Evolutionary conservation across 129 eudicot species (phyloP), one percentile per base, ranked within the genome.

Genomic region (Lonicera japonica): DNA sequence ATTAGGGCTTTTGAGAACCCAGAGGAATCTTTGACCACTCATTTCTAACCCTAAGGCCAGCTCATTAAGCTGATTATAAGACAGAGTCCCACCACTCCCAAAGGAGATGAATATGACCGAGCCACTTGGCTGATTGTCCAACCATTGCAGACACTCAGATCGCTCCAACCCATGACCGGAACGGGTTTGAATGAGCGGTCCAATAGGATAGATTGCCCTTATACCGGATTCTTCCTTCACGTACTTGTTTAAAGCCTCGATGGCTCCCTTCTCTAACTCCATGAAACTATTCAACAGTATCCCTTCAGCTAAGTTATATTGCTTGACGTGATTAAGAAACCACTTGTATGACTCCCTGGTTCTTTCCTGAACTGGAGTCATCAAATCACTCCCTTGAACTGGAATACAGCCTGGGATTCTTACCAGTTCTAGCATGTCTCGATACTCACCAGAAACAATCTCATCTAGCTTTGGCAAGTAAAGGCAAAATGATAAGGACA

Each of bases 21-120:
- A 63, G 23, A 63, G 17, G 19, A 63, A 63, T n/a, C 39, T 43
- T 23, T 63, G 67, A 0, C 56, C 67, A 21, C 67, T 63, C 55
- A 15, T 46, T 21, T 63, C 67, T n/a, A 63, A 23, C 67, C 67
- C 67, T 1, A 63, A 1, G 19, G 67, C 67, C 9, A 63, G 38
- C 34, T 70, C 74, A 38, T 24, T 60, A 11, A 61, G 11, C 41
- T 70, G 74, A 14, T 52, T 39, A 12, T 60, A 18, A 11, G 67
- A 29, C 11, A 70, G 74, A 23, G 74, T 70, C 67, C 74, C 74
- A 34, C 74, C 74, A 41, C 74, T 70, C n/a, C 74, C 74, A 19
- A 70, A 70, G 9, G 74, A 29, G 1, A 70, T 61, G 15, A 40
- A 63, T 43, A 63, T 4, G 3, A 63, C 67, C 5, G 73, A 68